Conservation (phyloP, 176 grass and related monocot species). For the Neostapfia colusana region DNA sequence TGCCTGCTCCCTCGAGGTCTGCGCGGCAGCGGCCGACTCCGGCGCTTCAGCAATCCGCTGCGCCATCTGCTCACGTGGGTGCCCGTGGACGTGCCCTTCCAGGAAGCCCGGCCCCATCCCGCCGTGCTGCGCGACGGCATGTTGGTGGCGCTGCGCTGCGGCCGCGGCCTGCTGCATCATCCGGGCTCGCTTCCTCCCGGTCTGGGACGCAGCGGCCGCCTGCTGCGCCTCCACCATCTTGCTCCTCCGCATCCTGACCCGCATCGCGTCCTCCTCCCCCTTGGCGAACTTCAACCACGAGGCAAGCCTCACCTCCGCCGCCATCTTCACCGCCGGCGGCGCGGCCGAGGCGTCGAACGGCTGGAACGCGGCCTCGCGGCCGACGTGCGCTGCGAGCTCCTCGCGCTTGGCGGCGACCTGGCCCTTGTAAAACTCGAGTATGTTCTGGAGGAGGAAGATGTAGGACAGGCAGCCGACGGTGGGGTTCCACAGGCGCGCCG, state of each 20-base stretch:
- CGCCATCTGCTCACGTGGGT: no score
- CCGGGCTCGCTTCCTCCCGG: no score
- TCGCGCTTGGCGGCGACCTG: not conserved
- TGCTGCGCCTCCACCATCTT: not conserved
- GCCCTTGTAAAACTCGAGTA: not conserved
- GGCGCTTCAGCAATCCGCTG: no score
- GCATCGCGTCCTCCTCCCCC: not conserved
- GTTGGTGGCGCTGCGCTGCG: not conserved
- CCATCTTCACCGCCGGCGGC: no score
- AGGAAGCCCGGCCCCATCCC: no score
- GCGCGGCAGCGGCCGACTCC: not conserved
- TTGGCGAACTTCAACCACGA: not conserved
- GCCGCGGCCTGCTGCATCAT: not conserved
- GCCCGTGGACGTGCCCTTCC: no score
- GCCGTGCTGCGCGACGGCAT: no score
- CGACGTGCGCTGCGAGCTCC: not conserved
- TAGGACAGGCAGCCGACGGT: not conserved
- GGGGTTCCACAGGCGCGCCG: not conserved
- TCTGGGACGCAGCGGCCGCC: not conserved
- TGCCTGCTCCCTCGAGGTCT: no score
- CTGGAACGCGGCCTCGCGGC: not conserved
- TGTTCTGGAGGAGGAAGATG: not conserved
- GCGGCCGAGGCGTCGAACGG: not conserved
- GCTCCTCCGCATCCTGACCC: not conserved
- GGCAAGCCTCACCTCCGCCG: not conserved